Evolutionary conservation across 2,329 filamentous ascomycete genomes (phyloP), one percentile per base, ranked within the genome.

Genomic region (Sclerotinia spermophila): DNA sequence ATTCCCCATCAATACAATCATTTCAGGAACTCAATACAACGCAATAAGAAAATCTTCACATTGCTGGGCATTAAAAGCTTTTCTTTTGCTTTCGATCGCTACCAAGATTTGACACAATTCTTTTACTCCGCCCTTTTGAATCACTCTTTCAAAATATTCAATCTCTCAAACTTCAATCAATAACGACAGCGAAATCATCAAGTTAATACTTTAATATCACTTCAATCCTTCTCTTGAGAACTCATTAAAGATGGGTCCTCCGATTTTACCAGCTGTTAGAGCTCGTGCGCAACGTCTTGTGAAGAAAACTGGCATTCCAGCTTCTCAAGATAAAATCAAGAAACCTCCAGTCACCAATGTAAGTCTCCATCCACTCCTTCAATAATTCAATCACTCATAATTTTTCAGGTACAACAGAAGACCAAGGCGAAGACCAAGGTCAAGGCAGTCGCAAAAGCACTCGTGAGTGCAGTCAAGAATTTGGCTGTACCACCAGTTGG

Each of bases 11-110:
- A 53, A 65, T 53, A 40, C 45, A n/a, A 40, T 38, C 62, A 53
- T 30, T 53, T 65, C 33, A 13, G 33, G 27, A 35, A 27, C 19
- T 40, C 45, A 53, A 30, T 30, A 40, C 62, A 65, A 53, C 33
- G 27, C 33, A 30, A 65, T 30, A 65, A 40, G 45, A 65, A 10
- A 40, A 53, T 6, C 15, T 21, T 53, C 48, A 24, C 21, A 30
- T 65, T 42, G 62, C 62, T 65, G 33, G 21, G 62, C 62, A 53
- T 65, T 27, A 21, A 53, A 65, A n/a, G 10, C 33, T 53, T 65
- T 30, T 65, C 30, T 21, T 65, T 53, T 30, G 62, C 62, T 65
- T 53, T 42, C 24, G 17, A 65, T 65, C 45, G 62, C 62, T 65
- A 30, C 62, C 33, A 53, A 30, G 3, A 53, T 40, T 65, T 40